Evolutionary conservation across 805 yeast species (phyloP).

Genomic region (Nakazawaea ishiwadae): DNA sequence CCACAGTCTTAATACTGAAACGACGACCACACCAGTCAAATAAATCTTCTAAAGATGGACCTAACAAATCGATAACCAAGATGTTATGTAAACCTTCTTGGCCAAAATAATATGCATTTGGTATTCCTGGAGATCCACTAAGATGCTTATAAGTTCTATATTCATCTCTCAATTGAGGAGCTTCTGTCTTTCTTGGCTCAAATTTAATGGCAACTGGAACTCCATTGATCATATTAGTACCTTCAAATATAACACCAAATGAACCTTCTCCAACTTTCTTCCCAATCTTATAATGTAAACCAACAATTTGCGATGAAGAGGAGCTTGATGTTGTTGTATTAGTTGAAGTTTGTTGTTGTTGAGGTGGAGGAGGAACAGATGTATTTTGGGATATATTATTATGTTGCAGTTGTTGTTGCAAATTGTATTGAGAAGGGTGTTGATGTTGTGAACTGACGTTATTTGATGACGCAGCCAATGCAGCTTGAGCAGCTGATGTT

Average conservation of each 20-base stretch:
- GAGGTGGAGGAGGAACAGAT: too few species aligned
- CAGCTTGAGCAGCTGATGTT: slow-evolving; percentile 16
- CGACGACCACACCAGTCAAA: slow-evolving; percentile 98
- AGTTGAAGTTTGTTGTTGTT: not conserved
- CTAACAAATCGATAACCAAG: slow-evolving; percentile 87
- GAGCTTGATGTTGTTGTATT: slow-evolving; percentile 11
- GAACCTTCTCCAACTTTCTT: slow-evolving; percentile 98
- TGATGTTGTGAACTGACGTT: slow-evolving; percentile 5
- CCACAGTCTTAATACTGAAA: slow-evolving; percentile 84
- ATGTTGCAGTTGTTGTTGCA: not conserved
- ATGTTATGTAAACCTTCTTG: slow-evolving; percentile 97
- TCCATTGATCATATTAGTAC: slow-evolving; percentile 85
- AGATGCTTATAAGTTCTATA: slow-evolving; percentile 91
- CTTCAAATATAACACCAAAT: slow-evolving; percentile 96
- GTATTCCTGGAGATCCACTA: slow-evolving; percentile 80
- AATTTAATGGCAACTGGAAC: slow-evolving; percentile 95
- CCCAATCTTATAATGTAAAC: slow-evolving; percentile 94
- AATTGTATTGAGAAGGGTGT: slow-evolving; percentile 1
- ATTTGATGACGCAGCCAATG: slow-evolving; percentile 28
- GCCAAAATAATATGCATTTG: slow-evolving; percentile 96
- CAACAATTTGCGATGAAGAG: slow-evolving; percentile 65
- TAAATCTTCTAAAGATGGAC: slow-evolving; percentile 93
- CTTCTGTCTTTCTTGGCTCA: slow-evolving; percentile 94
- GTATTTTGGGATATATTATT: not conserved
- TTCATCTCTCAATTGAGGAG: slow-evolving; percentile 96